A percentile compares a stretch with the other conserved stretches of the same genome.
Conservation (phyloP, 768 basidiomycete genomes). For the Thelephora aurantiotincta region DNA sequence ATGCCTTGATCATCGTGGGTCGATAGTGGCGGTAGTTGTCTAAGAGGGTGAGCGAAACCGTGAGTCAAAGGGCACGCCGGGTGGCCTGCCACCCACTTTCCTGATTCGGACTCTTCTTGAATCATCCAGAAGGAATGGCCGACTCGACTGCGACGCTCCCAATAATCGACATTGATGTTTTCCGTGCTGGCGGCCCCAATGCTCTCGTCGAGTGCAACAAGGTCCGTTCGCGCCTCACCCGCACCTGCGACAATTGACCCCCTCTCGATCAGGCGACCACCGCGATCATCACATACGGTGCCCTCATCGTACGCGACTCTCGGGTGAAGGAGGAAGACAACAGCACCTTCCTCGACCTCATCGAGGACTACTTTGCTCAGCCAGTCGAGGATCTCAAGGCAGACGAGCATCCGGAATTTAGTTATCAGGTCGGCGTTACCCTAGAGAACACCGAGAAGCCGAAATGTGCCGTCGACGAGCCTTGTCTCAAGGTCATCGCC, state of each 20-base stretch:
- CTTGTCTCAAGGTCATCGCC: conserved; percentile 71
- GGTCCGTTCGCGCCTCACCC: too few relatives aligned
- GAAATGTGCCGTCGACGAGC: conserved; percentile 70
- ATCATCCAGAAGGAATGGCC: background rate
- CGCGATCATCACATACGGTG: conserved; percentile 74
- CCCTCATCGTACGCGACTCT: conserved; percentile 74
- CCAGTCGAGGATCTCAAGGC: conserved; percentile 41
- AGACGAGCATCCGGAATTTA: conserved; percentile 75
- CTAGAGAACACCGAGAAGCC: conserved; percentile 95
- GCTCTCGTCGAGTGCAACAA: conserved; percentile 53
- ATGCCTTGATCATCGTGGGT: conserved; percentile 31
- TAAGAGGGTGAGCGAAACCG: background rate
- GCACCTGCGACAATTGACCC: too few relatives aligned
- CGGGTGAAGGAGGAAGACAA: conserved; percentile 79
- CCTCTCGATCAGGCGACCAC: conserved; percentile 46
- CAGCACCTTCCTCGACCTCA: conserved; percentile 65
- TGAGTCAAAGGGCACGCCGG: conserved; percentile 4
- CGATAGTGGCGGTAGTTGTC: conserved; percentile 6
- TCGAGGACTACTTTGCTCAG: conserved; percentile 91
- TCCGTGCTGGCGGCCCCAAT: conserved; percentile 29
- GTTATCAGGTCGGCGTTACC: conserved; percentile 89
- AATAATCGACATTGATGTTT: conserved; percentile 66
- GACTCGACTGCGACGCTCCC: conserved; percentile 39
- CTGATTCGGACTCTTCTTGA: background rate
- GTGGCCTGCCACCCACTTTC: conserved; percentile 1